phyloP scores from a whole-genome alignment of 179 eudicot genomes.

The Gypsophila paniculata region DNA sequence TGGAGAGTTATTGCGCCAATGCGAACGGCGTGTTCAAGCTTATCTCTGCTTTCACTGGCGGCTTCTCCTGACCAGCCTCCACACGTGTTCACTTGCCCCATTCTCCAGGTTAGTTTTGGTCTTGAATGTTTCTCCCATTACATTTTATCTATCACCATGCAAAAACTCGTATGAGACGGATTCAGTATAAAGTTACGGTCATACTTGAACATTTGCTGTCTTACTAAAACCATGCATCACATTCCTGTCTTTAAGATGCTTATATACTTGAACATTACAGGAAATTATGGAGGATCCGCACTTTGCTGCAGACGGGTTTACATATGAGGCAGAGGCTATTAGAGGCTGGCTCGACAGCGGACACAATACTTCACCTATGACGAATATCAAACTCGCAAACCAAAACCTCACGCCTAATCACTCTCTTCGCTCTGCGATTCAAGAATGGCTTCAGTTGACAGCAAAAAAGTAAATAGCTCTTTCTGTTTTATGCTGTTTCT shows the following conservation, averaged over 20 bases:
- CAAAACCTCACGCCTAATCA: conserved; percentile 34
- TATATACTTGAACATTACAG: conserved; percentile 24
- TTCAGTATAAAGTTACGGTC: background rate
- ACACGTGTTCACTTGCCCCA: conserved; percentile 37
- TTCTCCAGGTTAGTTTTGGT: conserved; percentile 33
- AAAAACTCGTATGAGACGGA: background rate
- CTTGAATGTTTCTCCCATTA: background rate
- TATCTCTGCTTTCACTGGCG: conserved; percentile 24
- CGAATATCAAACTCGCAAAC: conserved; percentile 26
- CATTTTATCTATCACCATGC: background rate
- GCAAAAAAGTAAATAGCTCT: conserved; percentile 46
- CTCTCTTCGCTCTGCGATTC: conserved; percentile 33
- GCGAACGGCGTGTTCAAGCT: conserved; percentile 47
- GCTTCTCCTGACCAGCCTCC: conserved; percentile 48
- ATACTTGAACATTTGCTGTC: too few species aligned
- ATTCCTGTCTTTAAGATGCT: background rate
- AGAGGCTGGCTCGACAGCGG: conserved; percentile 36
- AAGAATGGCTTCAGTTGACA: conserved; percentile 30
- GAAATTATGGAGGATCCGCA: conserved; percentile 45
- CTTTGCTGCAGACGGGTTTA: conserved; percentile 38
- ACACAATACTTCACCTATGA: conserved; percentile 41
- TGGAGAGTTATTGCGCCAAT: conserved; percentile 68
- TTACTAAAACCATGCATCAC: background rate
- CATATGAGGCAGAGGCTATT: conserved; percentile 38
- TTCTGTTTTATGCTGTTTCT: background rate